Conservation (phyloP, 495 filamentous ascomycete species). For the Massariosphaeria phaeospora region DNA sequence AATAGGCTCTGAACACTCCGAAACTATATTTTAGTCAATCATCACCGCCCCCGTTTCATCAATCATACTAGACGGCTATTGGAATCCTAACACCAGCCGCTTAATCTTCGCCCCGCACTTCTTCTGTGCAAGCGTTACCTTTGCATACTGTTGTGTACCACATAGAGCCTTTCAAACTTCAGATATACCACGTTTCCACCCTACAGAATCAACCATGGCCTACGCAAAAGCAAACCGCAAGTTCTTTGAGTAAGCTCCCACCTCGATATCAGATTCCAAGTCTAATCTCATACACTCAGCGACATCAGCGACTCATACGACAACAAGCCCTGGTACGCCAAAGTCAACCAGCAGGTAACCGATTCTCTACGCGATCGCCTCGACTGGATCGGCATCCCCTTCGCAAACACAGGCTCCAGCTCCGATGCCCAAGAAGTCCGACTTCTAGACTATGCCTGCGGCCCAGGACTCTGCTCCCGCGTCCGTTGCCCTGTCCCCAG, state of each 20-base stretch:
- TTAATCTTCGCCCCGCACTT: no score
- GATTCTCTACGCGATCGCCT: conserved; percentile 49
- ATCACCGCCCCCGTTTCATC: no score
- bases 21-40: no score
- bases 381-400: conserved; percentile 60
- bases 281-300: conserved; percentile 36
- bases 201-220: conserved; percentile 12
- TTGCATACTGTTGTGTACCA: no score
- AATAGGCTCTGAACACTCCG: no score
- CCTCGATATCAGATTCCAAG: neutral
- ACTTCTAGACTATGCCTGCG: conserved; percentile 72
- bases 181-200: neutral
- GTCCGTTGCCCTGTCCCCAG: conserved; percentile 36
- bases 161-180: neutral
- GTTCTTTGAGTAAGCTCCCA: conserved; percentile 49
- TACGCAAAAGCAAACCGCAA: conserved; percentile 51
- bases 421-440: conserved; percentile 43
- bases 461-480: conserved; percentile 59
- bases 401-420: conserved; percentile 42
- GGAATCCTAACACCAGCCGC: no score
- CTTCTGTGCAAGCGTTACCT: no score
- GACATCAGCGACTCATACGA: conserved; percentile 47
- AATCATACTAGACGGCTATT: no score
- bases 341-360: conserved; percentile 38
- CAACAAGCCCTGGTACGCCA: conserved; percentile 42